These are phyloP conservation scores for Alternaria conjuncta DNA, from an alignment of 2,329 filamentous ascomycete genomes.

Conservation along the genomic window DNA sequence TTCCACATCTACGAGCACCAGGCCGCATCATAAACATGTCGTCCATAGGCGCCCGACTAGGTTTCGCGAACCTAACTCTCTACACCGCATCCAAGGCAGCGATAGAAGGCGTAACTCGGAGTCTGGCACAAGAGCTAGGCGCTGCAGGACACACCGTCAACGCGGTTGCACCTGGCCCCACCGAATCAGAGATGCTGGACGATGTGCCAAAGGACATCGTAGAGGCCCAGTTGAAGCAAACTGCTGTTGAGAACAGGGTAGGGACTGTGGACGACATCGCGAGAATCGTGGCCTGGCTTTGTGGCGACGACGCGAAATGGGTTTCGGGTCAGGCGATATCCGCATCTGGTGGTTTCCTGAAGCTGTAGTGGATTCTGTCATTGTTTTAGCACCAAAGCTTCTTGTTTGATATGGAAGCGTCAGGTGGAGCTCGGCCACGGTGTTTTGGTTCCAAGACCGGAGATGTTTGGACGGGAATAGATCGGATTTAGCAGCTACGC, in stretches of 20 bases:
- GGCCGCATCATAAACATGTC: slow-evolving; percentile 66
- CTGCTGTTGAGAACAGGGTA: slow-evolving; percentile 59
- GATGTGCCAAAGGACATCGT: slow-evolving; percentile 59
- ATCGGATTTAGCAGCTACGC: slow-evolving; percentile 1
- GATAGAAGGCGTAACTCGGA: slow-evolving; percentile 65
- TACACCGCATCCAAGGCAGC: slow-evolving; percentile 67
- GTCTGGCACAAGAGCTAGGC: slow-evolving; percentile 66
- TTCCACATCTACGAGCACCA: slow-evolving; percentile 57
- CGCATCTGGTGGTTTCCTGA: slow-evolving; percentile 58
- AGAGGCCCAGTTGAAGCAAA: slow-evolving; percentile 58
- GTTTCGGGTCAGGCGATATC: slow-evolving; percentile 62
- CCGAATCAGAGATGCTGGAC: slow-evolving; percentile 64
- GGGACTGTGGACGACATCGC: slow-evolving; percentile 62
- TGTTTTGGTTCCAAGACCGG: slow-evolving; percentile 35
- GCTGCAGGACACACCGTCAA: slow-evolving; percentile 66
- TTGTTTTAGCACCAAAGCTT: slow-evolving; percentile 10
- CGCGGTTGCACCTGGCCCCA: slow-evolving; percentile 64
- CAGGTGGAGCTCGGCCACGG: slow-evolving; percentile 4
- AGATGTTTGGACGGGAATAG: slow-evolving; percentile 35
- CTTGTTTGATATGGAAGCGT: slow-evolving; percentile 22
- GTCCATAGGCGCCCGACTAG: slow-evolving; percentile 59
- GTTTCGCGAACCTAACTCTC: slow-evolving; percentile 55
- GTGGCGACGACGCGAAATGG: slow-evolving; percentile 53
- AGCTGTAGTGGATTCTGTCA: slow-evolving; percentile 28
- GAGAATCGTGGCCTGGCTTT: slow-evolving; percentile 63